phyloP scores from a whole-genome alignment of 1,139 yeast species.

The Hemisphaericaspora subhashii region DNA sequence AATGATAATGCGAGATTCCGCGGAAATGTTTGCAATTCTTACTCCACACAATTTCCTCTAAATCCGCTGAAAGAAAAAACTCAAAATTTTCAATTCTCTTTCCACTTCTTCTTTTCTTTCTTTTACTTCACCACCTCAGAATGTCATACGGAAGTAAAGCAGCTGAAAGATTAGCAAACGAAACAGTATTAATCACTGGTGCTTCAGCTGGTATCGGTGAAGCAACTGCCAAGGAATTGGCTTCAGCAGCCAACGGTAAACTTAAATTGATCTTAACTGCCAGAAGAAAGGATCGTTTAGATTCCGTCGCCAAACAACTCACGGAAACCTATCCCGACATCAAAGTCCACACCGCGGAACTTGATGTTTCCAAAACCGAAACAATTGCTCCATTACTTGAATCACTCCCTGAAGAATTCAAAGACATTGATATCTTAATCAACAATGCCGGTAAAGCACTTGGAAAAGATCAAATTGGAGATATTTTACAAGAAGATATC shows the following conservation, averaged over 20 bases:
- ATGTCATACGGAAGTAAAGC: constrained; percentile 52
- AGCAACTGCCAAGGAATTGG: constrained; percentile 42
- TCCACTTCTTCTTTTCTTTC: neutral
- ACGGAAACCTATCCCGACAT: constrained; percentile 25
- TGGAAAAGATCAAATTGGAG: constrained; percentile 40
- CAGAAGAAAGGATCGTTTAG: constrained; percentile 40
- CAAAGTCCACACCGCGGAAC: constrained; percentile 24
- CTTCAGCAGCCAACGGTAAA: constrained; percentile 39
- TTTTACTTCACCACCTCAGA: neutral
- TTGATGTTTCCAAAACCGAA: constrained; percentile 40
- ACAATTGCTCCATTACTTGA: constrained; percentile 33
- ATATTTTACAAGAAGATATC: constrained; percentile 33
- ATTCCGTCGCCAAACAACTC: constrained; percentile 29
- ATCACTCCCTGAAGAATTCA: constrained; percentile 33
- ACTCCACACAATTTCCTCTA: too few species aligned
- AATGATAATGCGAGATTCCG: too few species aligned
- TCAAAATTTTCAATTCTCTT: too few species aligned
- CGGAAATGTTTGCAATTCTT: too few species aligned
- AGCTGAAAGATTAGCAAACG: constrained; percentile 59
- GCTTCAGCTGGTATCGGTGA: constrained; percentile 68
- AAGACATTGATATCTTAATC: constrained; percentile 39
- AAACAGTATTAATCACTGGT: constrained; percentile 67
- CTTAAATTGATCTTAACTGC: constrained; percentile 43
- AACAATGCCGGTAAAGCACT: constrained; percentile 48
- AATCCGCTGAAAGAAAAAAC: too few species aligned